Base-by-base conservation (phyloP, 257 asterid genomes). In the Solanum corneliomulleri region DNA sequence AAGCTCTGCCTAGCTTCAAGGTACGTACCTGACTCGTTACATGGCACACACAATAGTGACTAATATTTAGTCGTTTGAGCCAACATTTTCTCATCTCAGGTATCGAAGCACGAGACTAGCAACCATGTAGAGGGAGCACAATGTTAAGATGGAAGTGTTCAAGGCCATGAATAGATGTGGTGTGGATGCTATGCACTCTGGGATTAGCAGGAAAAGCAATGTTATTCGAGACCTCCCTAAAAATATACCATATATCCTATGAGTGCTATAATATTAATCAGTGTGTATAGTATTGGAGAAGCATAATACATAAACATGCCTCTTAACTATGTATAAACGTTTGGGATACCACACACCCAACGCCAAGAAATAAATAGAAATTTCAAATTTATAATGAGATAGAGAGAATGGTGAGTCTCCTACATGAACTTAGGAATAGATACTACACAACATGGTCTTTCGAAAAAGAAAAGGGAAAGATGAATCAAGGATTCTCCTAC, bases 151-250 rank as follows among this genome's bases (percentile, higher is more conserved):
- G 96, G 94, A 97, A 90, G 98, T 91, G 85, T 44, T 94, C 89
- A 94, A 93, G 92, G 93, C 93, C 52, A 94, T 97, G 96, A 95
- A 88, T 83, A 92, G 82, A 88, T 86, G 91, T 16, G 41, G 98
- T 1, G 91, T 93, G 37, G 99, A 97, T 88, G 86, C 74, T 27
- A 97, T 97, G 99, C 98, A 94, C 56, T 87, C 92, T 16, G 96
- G 94, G 91, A 94, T 96, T 69, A 95, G 99, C 31, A 95, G 93
- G 96, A 97, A 96, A 93, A 97, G 95, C 86, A 97, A 97, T 75
- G 96, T 93, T 62, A 96, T 97, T 35, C 98, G 99, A 83, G 93
- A 95, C 88, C 98, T 97, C 83, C 99, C 99, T 64, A 95, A 91
- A 41, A 97, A 94, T 56, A 92, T 91, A 16, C 89, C 97, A 2